phyloP scores from a whole-genome alignment of 257 asterid genomes.

The Leonotis leonurus region DNA sequence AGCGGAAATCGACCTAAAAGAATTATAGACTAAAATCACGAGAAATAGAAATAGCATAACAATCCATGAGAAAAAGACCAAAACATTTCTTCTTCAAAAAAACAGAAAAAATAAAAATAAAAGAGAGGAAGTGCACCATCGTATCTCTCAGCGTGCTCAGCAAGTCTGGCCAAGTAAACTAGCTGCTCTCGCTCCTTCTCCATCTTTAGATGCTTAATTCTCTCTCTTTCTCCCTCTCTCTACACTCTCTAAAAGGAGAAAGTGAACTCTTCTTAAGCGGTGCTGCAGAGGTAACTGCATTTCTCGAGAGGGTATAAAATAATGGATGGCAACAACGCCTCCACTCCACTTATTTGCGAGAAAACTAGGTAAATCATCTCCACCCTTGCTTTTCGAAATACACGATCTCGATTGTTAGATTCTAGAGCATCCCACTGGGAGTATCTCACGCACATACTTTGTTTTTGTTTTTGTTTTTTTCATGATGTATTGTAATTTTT shows the following conservation, averaged over 20 bases:
- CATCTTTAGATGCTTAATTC: too few species aligned
- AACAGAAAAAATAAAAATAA: too few species aligned
- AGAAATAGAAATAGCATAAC: too few species aligned
- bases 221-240: too few species aligned
- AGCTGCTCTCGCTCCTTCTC: slow-evolving; percentile 59
- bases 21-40: not conserved
- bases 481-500: too few species aligned
- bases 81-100: not conserved
- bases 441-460: not conserved
- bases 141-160: slow-evolving; percentile 75
- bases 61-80: not conserved
- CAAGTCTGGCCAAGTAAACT: slow-evolving; percentile 66
- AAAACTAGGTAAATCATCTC: slow-evolving; percentile 5
- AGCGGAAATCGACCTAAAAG: slow-evolving; percentile 2
- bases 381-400: not conserved
- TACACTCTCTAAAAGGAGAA: slow-evolving; percentile 15
- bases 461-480: too few species aligned
- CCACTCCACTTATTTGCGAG: too few species aligned
- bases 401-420: not conserved
- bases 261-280: too few species aligned
- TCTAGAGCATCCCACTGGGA: too few species aligned
- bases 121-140: slow-evolving; percentile 42
- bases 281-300: slow-evolving; percentile 7
- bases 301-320: not conserved
- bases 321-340: not conserved